Conservation (phyloP, 1,284 basidiomycete genomes). For the Cystobasidium slooffiae region DNA sequence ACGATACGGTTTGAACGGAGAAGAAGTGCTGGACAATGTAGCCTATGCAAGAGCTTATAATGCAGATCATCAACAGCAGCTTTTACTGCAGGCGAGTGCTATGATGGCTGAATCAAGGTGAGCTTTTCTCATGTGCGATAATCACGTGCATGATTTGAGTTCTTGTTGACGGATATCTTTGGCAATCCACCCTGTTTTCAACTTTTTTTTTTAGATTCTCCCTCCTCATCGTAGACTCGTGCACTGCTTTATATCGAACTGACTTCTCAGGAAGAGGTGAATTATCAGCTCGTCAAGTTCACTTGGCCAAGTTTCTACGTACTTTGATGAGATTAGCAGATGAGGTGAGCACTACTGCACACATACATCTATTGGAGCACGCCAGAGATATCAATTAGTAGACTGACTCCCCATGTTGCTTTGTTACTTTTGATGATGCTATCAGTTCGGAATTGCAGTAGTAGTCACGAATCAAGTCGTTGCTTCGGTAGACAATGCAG, state of each 20-base stretch:
- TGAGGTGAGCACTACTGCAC: conserved; percentile 66
- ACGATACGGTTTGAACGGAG: conserved; percentile 91
- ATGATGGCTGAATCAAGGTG: conserved; percentile 98
- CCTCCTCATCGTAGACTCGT: conserved; percentile 93
- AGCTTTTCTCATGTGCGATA: too few species aligned
- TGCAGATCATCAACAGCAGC: conserved; percentile 92
- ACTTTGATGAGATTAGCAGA: conserved; percentile 92
- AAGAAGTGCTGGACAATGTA: conserved; percentile 97
- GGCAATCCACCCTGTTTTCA: background rate
- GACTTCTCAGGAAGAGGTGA: conserved; percentile 97
- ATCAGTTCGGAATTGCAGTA: conserved; percentile 94
- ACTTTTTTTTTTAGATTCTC: conserved; percentile 71
- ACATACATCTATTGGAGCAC: background rate
- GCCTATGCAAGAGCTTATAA: conserved; percentile 99
- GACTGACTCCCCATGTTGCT: background rate
- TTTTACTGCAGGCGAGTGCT: conserved; percentile 89
- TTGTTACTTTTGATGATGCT: background rate
- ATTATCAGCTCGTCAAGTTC: conserved; percentile 90
- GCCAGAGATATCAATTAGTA: background rate
- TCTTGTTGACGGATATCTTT: background rate
- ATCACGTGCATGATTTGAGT: background rate
- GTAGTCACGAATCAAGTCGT: conserved; percentile 99
- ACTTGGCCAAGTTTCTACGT: conserved; percentile 95
- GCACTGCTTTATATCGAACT: conserved; percentile 92
- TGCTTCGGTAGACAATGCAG: conserved; percentile 80